Conservation (phyloP, 2,329 filamentous ascomycete genomes). For the Cladophialophora carrionii region DNA sequence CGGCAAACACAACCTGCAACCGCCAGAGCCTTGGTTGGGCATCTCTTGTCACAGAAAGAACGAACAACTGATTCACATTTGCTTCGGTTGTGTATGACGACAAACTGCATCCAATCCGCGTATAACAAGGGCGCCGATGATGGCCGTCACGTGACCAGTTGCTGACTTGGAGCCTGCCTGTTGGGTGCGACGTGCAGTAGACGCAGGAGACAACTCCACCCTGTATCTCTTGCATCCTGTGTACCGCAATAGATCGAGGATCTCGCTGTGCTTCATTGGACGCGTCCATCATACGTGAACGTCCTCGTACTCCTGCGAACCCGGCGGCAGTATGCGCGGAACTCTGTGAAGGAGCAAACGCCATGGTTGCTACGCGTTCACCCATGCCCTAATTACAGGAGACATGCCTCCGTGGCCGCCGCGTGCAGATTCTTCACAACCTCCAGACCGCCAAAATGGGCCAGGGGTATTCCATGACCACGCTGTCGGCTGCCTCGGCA, state of each 20-base stretch:
- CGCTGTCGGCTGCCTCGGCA: constrained; percentile 85
- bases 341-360: neutral
- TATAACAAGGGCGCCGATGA: neutral
- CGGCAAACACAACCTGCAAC: constrained; percentile 16
- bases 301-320: neutral
- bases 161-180: constrained; percentile 1
- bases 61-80: neutral
- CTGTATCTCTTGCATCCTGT: neutral
- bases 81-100: constrained; percentile 6
- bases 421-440: neutral
- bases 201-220: neutral
- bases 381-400: neutral
- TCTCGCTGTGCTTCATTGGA: neutral
- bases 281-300: neutral
- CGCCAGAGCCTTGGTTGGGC: constrained; percentile 23
- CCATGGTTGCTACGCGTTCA: neutral
- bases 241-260: neutral
- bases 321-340: neutral
- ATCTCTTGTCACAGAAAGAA: constrained; percentile 22
- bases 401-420: neutral
- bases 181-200: neutral
- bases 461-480: constrained; percentile 92
- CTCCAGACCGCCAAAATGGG: constrained; percentile 66
- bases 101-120: constrained; percentile 2
- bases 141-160: neutral